Evolutionary conservation across 345 rosid species (phyloP).

Genomic region (Eutrema heterophyllum): DNA sequence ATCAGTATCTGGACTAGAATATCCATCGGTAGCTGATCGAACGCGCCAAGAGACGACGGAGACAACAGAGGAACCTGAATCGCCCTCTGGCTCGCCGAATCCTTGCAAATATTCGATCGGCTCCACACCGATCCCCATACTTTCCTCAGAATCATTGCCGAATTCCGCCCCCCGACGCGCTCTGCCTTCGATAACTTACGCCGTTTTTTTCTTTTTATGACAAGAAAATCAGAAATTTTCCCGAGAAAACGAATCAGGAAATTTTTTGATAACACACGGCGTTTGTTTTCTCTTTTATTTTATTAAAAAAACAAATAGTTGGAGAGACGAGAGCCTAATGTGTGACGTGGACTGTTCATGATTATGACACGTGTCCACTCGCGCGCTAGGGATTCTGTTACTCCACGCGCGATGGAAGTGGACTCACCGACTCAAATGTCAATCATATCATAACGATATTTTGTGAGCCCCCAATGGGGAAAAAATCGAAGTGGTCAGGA

Average conservation of each 20-base stretch:
- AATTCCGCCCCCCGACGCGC: neutral
- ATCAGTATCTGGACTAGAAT: conserved; percentile 54
- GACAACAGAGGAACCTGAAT: conserved; percentile 1
- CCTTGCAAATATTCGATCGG: conserved; percentile 21
- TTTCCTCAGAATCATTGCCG: conserved; percentile 43
- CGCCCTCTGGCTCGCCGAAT: neutral
- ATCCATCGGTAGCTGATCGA: conserved; percentile 63
- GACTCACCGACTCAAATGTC: conserved; percentile 5
- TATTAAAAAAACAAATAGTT: neutral
- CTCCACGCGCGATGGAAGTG: neutral
- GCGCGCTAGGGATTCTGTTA: neutral
- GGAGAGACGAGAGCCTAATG: neutral
- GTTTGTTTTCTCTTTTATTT: neutral
- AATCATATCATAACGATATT: conserved; percentile 5
- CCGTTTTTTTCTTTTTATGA: neutral
- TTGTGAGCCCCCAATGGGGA: neutral
- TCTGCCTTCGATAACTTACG: neutral
- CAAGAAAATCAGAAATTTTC: neutral
- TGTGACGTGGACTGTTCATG: neutral
- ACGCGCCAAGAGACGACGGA: conserved; percentile 44
- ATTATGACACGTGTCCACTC: conserved; percentile 1
- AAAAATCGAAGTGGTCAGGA: neutral
- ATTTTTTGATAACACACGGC: neutral
- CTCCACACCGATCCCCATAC: conserved; percentile 43
- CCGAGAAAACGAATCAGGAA: conserved; percentile 13